Evolutionary conservation across 495 filamentous ascomycete species (phyloP), one percentile per base, ranked within the genome.

Genomic region (Daldinia concentrica): DNA sequence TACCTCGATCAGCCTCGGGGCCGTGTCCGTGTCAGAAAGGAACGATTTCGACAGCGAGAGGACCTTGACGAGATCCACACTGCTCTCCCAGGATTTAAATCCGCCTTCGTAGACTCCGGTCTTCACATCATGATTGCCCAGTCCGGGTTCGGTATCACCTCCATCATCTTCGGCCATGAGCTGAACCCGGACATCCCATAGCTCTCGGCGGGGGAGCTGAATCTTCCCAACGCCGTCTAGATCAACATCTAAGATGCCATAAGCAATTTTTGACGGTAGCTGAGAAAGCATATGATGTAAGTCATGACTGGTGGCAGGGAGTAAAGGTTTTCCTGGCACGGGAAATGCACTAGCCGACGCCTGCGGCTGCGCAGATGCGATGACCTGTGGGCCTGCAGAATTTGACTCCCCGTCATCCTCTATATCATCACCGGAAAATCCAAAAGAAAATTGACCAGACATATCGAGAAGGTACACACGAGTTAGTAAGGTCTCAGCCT

Each of bases 81-180:
- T 90, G 81, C 95, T 97, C 81, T 99, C 95, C 95, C 95, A 99
- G 70, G 93, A 97, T 83, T 99, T 98, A 81, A 98, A 94, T n/a
- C 95, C 95, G 39, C 95, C 95, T 78, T 99, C 95, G 79, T 99
- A 99, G 74, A 98, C 89, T 68, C 91, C 90, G 12, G 93, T 92
- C 77, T 89, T 91, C 74, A 99, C 89, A 77, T 99, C 95, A 65
- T 92, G 90, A 74, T 92, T 84, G 34, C 90, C 92, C 9, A 95
- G 83, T 22, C 89, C 89, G 19, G 87, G 78, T 36, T 80, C 77
- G 9, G 77, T 64, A 43, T 82, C 82, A 50, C 74, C 74, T 3
- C 65, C 68, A 15, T 72, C 74, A 29, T 78, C 77, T 80, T 98
- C 94, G 41, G 92, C 92, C 92, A 97, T 97, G 32, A 98, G 85